Conservation (phyloP, 2,329 filamentous ascomycete genomes). For the Pseudocercospora fijiensis region DNA sequence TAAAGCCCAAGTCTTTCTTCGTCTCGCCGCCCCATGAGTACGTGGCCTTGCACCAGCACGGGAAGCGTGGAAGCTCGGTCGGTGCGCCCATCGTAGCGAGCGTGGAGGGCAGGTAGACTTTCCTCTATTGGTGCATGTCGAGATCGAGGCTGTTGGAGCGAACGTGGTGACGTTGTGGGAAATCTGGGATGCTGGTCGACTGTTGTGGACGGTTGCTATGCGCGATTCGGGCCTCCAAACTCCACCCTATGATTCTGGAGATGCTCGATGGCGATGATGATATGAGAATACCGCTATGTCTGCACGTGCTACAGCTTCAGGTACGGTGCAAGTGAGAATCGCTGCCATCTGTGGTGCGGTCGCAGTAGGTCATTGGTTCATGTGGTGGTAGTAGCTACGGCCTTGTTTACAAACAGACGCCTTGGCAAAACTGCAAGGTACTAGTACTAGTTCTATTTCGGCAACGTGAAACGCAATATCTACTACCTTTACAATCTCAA, state of each 20-base stretch:
- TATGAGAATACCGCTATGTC: background rate
- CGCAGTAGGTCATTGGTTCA: background rate
- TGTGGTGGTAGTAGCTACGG: background rate
- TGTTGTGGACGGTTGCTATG: conserved; percentile 8
- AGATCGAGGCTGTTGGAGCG: background rate
- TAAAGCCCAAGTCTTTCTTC: conserved; percentile 91
- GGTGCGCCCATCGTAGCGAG: conserved; percentile 20
- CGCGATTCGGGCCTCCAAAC: background rate
- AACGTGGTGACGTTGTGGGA: conserved; percentile 2
- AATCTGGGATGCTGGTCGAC: background rate
- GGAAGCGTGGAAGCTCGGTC: conserved; percentile 35
- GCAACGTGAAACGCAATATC: background rate
- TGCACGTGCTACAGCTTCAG: background rate
- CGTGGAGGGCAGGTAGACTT: background rate
- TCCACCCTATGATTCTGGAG: background rate
- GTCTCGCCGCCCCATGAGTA: conserved; percentile 56
- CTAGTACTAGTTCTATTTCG: background rate
- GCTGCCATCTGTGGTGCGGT: background rate
- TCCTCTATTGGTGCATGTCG: conserved; percentile 17
- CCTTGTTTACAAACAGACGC: background rate
- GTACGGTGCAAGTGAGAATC: background rate
- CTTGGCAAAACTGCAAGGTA: background rate
- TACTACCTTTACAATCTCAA: background rate
- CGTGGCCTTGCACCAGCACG: conserved; percentile 44
- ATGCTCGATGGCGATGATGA: background rate